Conservation (phyloP, 495 filamentous ascomycete species). For the Penicillium malachiteum region DNA sequence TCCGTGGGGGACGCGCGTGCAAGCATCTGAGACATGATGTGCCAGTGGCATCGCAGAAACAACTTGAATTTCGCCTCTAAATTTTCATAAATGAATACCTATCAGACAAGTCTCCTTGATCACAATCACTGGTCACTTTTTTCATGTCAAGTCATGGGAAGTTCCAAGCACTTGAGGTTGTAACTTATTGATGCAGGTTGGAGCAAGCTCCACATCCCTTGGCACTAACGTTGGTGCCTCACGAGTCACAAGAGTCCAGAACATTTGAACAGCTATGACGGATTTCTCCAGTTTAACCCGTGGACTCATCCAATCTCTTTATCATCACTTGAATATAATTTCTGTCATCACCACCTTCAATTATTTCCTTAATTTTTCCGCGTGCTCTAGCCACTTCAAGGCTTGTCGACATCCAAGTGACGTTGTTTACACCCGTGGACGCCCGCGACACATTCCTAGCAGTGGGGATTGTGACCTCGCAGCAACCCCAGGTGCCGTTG, state of each 20-base stretch:
- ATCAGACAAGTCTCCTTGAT: no score
- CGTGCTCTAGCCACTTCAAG: neutral
- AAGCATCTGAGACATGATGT: no score
- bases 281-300: neutral
- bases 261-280: neutral
- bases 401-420: neutral
- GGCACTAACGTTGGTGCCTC: slow-evolving; percentile 2
- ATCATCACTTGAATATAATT: no score
- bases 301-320: neutral
- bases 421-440: slow-evolving; percentile 4
- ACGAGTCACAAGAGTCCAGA: no score
- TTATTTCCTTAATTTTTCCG: neutral
- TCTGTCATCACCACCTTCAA: neutral
- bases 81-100: no score
- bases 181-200: neutral
- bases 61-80: no score
- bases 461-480: slow-evolving; percentile 1
- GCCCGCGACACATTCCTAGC: neutral
- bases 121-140: no score
- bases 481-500: neutral
- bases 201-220: slow-evolving; percentile 5
- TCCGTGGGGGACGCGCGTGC: no score
- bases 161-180: neutral
- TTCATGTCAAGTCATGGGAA: neutral
- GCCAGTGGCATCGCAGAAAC: no score